Evolutionary conservation across 2,329 filamentous ascomycete genomes (phyloP).

Genomic region (Alternaria infectoria): DNA sequence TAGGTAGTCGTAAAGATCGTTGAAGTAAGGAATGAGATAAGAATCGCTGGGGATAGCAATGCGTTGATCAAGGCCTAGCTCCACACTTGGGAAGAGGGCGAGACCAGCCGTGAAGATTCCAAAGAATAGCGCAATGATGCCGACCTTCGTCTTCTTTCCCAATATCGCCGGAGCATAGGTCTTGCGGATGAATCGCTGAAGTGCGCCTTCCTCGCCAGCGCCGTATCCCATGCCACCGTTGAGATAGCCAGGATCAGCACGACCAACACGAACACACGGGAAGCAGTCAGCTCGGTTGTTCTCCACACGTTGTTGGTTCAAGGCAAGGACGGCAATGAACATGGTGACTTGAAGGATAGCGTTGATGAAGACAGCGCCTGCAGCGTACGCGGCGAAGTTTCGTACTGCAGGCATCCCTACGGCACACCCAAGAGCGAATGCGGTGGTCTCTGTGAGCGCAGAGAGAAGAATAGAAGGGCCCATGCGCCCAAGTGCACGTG

Average conservation of each 20-base stretch:
- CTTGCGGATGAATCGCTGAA: conserved; percentile 90
- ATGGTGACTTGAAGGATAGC: conserved; percentile 96
- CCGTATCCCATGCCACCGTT: conserved; percentile 70
- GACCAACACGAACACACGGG: conserved; percentile 83
- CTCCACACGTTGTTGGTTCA: conserved; percentile 92
- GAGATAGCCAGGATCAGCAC: conserved; percentile 72
- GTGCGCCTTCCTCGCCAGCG: conserved; percentile 78
- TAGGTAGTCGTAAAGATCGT: conserved; percentile 92
- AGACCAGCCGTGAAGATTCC: conserved; percentile 86
- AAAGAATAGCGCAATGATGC: conserved; percentile 80
- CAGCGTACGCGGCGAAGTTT: conserved; percentile 96
- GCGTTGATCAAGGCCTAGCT: conserved; percentile 90
- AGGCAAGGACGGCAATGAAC: conserved; percentile 88
- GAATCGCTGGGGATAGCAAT: conserved; percentile 93
- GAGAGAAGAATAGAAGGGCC: conserved; percentile 96
- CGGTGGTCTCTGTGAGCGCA: conserved; percentile 90
- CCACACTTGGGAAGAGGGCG: conserved; percentile 80
- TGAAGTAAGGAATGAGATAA: conserved; percentile 95
- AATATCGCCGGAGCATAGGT: conserved; percentile 84
- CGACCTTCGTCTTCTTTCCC: conserved; percentile 78
- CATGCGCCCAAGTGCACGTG: conserved; percentile 91
- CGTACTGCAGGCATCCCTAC: conserved; percentile 98
- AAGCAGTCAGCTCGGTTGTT: conserved; percentile 88
- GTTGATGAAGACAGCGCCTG: conserved; percentile 95
- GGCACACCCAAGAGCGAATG: conserved; percentile 89